Conservation (phyloP, 1,284 basidiomycete genomes). For the Apiotrichum mycotoxinovorans region DNA sequence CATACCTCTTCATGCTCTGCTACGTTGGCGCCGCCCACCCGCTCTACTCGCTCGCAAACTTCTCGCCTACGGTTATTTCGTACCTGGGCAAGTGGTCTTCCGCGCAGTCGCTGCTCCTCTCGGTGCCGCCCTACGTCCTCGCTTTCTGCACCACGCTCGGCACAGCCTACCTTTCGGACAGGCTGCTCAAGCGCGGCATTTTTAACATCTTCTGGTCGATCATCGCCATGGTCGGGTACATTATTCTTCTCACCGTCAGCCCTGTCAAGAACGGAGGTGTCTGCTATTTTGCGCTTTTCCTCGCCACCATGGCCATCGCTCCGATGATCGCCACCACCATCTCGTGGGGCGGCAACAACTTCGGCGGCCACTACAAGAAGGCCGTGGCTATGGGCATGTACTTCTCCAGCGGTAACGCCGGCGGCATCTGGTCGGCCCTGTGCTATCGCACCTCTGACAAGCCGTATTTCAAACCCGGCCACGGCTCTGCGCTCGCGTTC, state of each 20-base stretch:
- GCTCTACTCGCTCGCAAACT: conserved; percentile 49
- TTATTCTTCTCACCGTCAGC: conserved; percentile 18
- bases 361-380: conserved; percentile 47
- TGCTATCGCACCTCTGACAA: conserved; percentile 44
- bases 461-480: conserved; percentile 42
- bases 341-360: conserved; percentile 51
- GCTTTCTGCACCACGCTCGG: conserved; percentile 52
- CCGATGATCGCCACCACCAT: conserved; percentile 52
- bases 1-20: conserved; percentile 42
- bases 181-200: conserved; percentile 43
- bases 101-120: conserved; percentile 49
- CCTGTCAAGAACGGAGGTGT: conserved; percentile 29
- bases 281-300: conserved; percentile 52
- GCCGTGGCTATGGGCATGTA: conserved; percentile 53
- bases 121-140: conserved; percentile 51
- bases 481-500: conserved; percentile 48
- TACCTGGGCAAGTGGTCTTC: conserved; percentile 46
- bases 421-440: conserved; percentile 52
- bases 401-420: conserved; percentile 52
- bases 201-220: conserved; percentile 52
- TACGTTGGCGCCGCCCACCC: conserved; percentile 49
- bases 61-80: conserved; percentile 51
- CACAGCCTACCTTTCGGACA: conserved; percentile 50
- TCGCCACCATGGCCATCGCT: conserved; percentile 47
- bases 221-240: conserved; percentile 50